Conservation (phyloP, 139 green algal genomes). For the Chlamydomonas sp. region DNA sequence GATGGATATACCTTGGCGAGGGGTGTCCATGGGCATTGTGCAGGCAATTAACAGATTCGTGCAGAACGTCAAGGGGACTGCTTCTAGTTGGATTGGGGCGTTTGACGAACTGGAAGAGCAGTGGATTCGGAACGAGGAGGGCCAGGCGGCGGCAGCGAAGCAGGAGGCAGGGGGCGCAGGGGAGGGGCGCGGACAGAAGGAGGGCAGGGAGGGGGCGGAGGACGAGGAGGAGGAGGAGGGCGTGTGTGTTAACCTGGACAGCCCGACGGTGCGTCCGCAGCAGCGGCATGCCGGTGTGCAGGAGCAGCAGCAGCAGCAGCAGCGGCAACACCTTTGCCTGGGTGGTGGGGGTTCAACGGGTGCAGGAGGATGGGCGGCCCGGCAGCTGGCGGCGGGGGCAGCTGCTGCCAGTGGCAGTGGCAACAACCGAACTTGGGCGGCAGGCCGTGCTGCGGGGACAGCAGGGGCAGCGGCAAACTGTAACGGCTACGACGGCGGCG, state of each 20-base stretch:
- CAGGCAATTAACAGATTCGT: conserved; percentile 19
- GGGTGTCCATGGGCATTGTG: conserved; percentile 7
- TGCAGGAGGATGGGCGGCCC: too few relatives aligned
- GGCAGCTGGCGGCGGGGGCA: background rate
- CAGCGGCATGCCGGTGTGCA: background rate
- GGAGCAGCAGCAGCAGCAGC: too few relatives aligned
- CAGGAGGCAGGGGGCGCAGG: too few relatives aligned
- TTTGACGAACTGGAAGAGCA: conserved; percentile 16
- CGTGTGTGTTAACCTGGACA: background rate
- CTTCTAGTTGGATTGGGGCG: conserved; percentile 18
- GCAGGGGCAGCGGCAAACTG: too few relatives aligned
- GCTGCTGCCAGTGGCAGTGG: background rate
- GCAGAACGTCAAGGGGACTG: conserved; percentile 18
- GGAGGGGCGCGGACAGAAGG: background rate
- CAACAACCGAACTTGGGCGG: too few relatives aligned
- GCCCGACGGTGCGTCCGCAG: background rate
- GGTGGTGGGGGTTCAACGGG: too few relatives aligned
- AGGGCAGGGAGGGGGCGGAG: background rate
- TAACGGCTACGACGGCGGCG: too few relatives aligned
- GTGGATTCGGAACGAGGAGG: too few relatives aligned
- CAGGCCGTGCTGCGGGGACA: too few relatives aligned
- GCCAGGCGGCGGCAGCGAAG: too few relatives aligned
- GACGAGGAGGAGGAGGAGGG: background rate
- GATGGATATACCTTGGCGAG: background rate
- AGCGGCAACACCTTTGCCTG: background rate